phyloP scores from a whole-genome alignment of 768 basidiomycete genomes.

The Lactarius psammicola region DNA sequence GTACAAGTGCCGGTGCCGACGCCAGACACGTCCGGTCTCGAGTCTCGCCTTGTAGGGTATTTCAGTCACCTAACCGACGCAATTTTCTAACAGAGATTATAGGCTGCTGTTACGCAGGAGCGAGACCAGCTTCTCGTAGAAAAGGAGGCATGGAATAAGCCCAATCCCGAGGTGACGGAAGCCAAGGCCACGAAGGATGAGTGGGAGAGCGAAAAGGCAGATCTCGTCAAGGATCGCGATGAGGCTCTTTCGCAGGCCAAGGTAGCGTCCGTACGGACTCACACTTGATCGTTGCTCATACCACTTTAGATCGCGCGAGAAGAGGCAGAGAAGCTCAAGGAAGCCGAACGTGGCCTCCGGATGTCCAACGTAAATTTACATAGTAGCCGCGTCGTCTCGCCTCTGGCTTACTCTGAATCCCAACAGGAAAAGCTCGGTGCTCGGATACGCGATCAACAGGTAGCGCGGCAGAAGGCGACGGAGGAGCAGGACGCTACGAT shows the following conservation, averaged over 20 bases:
- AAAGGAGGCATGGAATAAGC: conserved; percentile 46
- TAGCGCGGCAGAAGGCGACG: conserved; percentile 51
- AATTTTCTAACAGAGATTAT: neutral
- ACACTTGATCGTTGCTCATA: neutral
- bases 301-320: conserved; percentile 28
- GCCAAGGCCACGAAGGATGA: conserved; percentile 35
- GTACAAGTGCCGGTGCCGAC: conserved; percentile 16
- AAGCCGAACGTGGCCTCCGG: conserved; percentile 31
- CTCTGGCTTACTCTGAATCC: neutral
- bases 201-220: conserved; percentile 62
- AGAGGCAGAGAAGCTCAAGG: conserved; percentile 31
- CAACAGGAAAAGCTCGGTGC: conserved; percentile 49
- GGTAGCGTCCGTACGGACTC: conserved; percentile 38
- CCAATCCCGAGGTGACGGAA: conserved; percentile 27
- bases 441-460: conserved; percentile 50
- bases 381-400: neutral
- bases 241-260: conserved; percentile 59
- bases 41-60: conserved; percentile 38
- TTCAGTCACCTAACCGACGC: neutral
- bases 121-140: conserved; percentile 61
- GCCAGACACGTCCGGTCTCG: conserved; percentile 29
- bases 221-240: conserved; percentile 55
- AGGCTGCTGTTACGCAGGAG: conserved; percentile 58
- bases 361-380: conserved; percentile 28
- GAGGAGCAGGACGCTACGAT: conserved; percentile 50